Base-by-base conservation (phyloP, 1,284 basidiomycete species). In the Cryptococcus amylolentus region DNA sequence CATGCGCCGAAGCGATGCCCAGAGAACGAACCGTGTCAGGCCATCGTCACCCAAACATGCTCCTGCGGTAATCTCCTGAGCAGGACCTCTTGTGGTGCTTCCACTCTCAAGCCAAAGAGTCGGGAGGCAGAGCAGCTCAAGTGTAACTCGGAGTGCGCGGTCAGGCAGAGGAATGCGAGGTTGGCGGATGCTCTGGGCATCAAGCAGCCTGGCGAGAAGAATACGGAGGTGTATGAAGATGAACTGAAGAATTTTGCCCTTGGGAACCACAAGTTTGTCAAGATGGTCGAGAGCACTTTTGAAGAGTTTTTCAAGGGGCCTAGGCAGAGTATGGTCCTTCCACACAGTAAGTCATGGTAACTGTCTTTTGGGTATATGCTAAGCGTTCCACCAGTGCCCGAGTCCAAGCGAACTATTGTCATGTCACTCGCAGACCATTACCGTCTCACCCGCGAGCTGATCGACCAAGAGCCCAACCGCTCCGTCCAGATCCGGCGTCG, bases 141-240 rank as follows among this genome's bases (percentile, higher is more conserved):
- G 62, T 96, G 91, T 67, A 85, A 84, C 38, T 85, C 83, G 50
- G 89, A 93, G 55, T 95, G 92, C 66, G 80, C 80, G 23, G 80
- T 90, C 35, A 88, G 87, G 47, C 89, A 92, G 72, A 83, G 93
- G 9, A 95, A 94, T 66, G 88, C 87, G 0, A 80, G 85, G 35
- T 78, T 97, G 8, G 92, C 93, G 1, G 89, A 92, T 45, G 93
- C 92, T 0, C 77, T 97, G 6, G 91, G 91, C 0, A 92, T 96
- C 68, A 76, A 73, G 61, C 31, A 35, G 31, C 50, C 65, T 5
- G 62, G 74, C 61, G 61, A 79, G 73, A 56, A 68, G 51, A 53
- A 54, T 1, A 79, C 66, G 55, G 69, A 71, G n/a, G 81, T 78
- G 3, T 92, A 88, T 73, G 74, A 76, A 28, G 80, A 84, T 2